These are phyloP conservation scores for Didymella glomerata DNA, from an alignment of 2,329 filamentous ascomycete genomes.

Conservation along the genomic window DNA sequence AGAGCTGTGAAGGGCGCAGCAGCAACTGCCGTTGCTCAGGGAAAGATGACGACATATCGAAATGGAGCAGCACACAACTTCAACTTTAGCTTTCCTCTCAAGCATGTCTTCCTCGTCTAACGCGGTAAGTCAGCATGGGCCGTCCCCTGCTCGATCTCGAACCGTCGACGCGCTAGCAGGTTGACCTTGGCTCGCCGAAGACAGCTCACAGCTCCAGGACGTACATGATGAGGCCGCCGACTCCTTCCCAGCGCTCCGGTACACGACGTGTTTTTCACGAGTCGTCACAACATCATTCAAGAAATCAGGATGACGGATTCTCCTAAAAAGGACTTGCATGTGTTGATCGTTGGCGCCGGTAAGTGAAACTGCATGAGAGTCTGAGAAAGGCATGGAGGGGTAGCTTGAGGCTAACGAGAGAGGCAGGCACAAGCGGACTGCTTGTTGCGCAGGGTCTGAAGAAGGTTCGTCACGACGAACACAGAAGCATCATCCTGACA, in stretches of 20 bases:
- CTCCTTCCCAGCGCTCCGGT: slow-evolving; percentile 12
- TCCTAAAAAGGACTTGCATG: slow-evolving; percentile 17
- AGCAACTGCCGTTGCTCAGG: neutral
- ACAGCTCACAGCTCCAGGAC: neutral
- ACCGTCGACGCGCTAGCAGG: slow-evolving; percentile 7
- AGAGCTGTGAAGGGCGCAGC: slow-evolving; percentile 5
- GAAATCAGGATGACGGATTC: slow-evolving; percentile 11
- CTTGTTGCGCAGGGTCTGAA: slow-evolving; percentile 27
- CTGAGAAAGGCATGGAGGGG: slow-evolving; percentile 19
- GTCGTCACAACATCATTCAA: slow-evolving; percentile 1
- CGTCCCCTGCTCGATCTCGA: slow-evolving; percentile 17
- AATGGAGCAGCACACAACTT: slow-evolving; percentile 1
- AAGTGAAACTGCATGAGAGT: slow-evolving; percentile 15
- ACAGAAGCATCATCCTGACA: slow-evolving; percentile 14
- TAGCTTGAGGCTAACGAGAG: slow-evolving; percentile 13
- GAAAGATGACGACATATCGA: neutral
- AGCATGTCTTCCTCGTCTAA: slow-evolving; percentile 4
- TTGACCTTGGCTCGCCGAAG: slow-evolving; percentile 3
- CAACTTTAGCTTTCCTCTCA: neutral
- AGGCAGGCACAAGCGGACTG: slow-evolving; percentile 25
- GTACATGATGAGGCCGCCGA: slow-evolving; percentile 2
- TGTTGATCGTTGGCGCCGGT: slow-evolving; percentile 25
- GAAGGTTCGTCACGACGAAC: slow-evolving; percentile 16
- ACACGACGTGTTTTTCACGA: slow-evolving; percentile 1
- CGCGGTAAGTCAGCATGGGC: slow-evolving; percentile 10